These are phyloP conservation scores for Termitomyces sp. DNA, from an alignment of 768 basidiomycete genomes.

Conservation along the genomic window DNA sequence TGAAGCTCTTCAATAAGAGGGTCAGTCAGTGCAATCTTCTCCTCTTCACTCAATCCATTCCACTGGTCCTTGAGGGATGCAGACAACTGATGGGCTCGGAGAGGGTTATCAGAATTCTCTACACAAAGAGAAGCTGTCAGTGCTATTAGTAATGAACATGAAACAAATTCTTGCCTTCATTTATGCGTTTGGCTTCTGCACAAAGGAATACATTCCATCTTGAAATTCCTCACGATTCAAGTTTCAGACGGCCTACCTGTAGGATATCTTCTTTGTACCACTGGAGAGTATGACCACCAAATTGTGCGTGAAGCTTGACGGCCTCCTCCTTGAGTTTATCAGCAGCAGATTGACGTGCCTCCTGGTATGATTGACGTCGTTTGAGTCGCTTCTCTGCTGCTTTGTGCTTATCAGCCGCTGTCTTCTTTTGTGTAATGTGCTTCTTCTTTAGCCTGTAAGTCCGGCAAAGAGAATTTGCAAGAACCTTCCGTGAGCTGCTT, in stretches of 20 bases:
- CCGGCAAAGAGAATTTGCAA: background rate
- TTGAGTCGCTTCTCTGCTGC: background rate
- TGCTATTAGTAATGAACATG: background rate
- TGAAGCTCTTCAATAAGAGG: too few species aligned
- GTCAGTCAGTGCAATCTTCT: background rate
- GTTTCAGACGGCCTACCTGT: background rate
- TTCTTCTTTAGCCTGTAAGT: background rate
- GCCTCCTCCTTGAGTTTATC: background rate
- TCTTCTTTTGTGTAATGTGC: background rate
- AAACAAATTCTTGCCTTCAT: background rate
- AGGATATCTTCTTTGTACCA: too few species aligned
- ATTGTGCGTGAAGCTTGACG: too few species aligned
- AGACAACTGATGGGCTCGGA: background rate
- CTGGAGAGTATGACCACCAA: too few species aligned
- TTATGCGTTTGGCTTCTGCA: background rate
- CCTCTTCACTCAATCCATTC: background rate
- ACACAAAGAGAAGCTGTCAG: background rate
- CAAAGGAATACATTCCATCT: background rate
- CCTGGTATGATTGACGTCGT: background rate
- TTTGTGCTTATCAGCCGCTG: background rate
- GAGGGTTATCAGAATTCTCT: background rate
- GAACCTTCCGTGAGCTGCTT: background rate
- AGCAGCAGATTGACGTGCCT: background rate
- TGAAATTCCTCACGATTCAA: background rate
- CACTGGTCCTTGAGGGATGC: background rate